Percentiles rank a stretch among this genome's conserved stretches.
phyloP scores from a whole-genome alignment of 2,329 filamentous ascomycete genomes.

The Monilinia aucupariae region DNA sequence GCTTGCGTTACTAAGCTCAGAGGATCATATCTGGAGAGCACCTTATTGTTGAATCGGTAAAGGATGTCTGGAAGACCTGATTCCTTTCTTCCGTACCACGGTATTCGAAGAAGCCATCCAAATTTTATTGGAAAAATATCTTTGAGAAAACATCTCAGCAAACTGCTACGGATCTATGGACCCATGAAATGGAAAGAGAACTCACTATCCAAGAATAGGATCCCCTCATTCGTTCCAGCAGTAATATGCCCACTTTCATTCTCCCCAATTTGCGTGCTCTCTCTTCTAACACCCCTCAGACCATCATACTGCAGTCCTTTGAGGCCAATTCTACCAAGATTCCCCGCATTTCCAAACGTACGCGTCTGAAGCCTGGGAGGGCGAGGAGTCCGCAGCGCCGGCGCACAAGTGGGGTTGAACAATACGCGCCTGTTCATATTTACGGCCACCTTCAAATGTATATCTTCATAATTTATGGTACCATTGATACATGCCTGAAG shows the following conservation, averaged over 20 bases:
- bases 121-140: conserved; percentile 81
- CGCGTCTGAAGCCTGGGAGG: conserved; percentile 18
- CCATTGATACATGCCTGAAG: background rate
- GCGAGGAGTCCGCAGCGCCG: conserved; percentile 32
- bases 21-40: conserved; percentile 50
- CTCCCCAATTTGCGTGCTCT: conserved; percentile 47
- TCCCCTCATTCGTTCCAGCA: conserved; percentile 68
- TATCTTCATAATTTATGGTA: conserved; percentile 5
- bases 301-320: conserved; percentile 15
- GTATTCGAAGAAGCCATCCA: conserved; percentile 55
- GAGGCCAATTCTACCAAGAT: conserved; percentile 18
- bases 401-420: conserved; percentile 36
- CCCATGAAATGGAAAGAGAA: conserved; percentile 7
- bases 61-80: conserved; percentile 45
- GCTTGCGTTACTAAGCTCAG: conserved; percentile 52
- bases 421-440: conserved; percentile 32
- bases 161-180: background rate
- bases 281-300: conserved; percentile 35
- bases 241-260: conserved; percentile 76
- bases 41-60: conserved; percentile 46
- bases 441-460: conserved; percentile 1
- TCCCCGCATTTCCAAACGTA: conserved; percentile 27
- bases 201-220: conserved; percentile 86
- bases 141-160: conserved; percentile 34
- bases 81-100: conserved; percentile 37